These are phyloP conservation scores for Boletales sp. DNA, from an alignment of 768 basidiomycete species.

Conservation along the genomic window DNA sequence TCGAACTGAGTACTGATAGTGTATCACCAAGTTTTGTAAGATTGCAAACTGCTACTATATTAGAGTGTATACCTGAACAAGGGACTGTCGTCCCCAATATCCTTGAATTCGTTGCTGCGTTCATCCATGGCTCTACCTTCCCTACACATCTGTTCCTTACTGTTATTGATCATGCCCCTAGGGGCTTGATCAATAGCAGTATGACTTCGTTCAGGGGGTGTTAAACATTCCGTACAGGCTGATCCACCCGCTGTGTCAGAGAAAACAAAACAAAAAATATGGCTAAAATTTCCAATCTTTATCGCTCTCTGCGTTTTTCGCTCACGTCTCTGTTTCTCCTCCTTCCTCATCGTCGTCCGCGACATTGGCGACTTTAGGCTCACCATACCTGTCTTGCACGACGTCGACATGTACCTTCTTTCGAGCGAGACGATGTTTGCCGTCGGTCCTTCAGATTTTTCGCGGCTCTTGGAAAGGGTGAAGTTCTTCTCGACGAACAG, in stretches of 20 bases:
- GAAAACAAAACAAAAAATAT: constrained; percentile 25
- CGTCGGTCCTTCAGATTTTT: constrained; percentile 69
- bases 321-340: too few species aligned
- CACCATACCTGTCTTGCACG: constrained; percentile 49
- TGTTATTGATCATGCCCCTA: too few species aligned
- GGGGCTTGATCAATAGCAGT: too few species aligned
- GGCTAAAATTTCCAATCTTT: too few species aligned
- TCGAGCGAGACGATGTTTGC: constrained; percentile 73
- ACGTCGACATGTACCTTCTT: constrained; percentile 66
- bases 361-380: constrained; percentile 64
- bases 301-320: too few species aligned
- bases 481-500: constrained; percentile 80
- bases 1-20: too few species aligned
- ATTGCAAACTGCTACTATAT: too few species aligned
- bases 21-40: too few species aligned
- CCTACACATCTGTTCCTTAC: constrained; percentile 40
- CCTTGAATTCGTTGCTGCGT: constrained; percentile 36
- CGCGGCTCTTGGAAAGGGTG: constrained; percentile 54
- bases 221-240: too few species aligned
- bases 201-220: too few species aligned
- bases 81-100: too few species aligned
- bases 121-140: constrained; percentile 38
- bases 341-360: constrained; percentile 24
- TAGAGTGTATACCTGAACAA: constrained; percentile 16
- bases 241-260: too few species aligned